Percentiles rank a stretch among this genome's conserved stretches.
Evolutionary conservation across 768 basidiomycete genomes (phyloP).

Genomic region (Termitomyces sp.): DNA sequence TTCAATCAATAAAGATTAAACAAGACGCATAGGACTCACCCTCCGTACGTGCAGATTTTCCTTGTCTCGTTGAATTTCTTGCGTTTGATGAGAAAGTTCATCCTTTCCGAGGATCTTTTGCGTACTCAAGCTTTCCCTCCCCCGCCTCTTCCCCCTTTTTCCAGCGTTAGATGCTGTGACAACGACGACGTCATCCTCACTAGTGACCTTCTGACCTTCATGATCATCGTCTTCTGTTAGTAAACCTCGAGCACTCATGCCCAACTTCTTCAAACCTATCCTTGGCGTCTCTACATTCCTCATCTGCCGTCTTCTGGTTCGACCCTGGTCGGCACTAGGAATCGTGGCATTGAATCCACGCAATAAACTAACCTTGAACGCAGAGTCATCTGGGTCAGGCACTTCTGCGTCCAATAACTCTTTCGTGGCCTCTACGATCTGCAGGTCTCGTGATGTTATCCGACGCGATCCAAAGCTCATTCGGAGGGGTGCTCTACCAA

Average conservation of each 20-base stretch:
- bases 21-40: constrained; percentile 38
- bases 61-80: constrained; percentile 88
- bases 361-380: constrained; percentile 71
- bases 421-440: constrained; percentile 77
- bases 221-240: constrained; percentile 50
- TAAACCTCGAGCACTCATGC: constrained; percentile 73
- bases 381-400: constrained; percentile 68
- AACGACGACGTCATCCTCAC: constrained; percentile 71
- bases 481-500: constrained; percentile 74
- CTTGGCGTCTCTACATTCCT: constrained; percentile 72
- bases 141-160: constrained; percentile 42
- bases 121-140: constrained; percentile 62
- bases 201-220: constrained; percentile 58
- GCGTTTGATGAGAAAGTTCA: constrained; percentile 76
- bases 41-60: constrained; percentile 87
- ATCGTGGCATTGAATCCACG: constrained; percentile 95
- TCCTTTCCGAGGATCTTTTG: constrained; percentile 73
- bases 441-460: constrained; percentile 77
- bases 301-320: constrained; percentile 70
- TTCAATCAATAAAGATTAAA: background rate
- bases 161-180: constrained; percentile 39
- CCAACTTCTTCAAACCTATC: constrained; percentile 75
- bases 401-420: constrained; percentile 68
- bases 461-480: constrained; percentile 60
- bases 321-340: constrained; percentile 79